Percentiles rank a stretch among this genome's conserved stretches.
phyloP scores from a whole-genome alignment of 2,329 filamentous ascomycete genomes.

The Sclerotinia borealis region DNA sequence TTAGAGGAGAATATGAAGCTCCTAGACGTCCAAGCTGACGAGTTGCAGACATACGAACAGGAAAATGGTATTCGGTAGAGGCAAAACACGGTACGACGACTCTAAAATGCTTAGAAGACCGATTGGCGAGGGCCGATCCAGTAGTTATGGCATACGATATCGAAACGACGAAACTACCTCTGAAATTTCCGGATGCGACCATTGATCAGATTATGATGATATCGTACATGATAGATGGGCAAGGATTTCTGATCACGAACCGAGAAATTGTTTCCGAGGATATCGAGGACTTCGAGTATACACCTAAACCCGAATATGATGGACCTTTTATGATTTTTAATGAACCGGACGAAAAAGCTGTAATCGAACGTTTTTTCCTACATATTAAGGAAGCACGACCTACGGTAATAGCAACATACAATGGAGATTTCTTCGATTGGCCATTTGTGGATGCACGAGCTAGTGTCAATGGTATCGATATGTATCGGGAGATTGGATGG shows the following conservation, averaged over 20 bases:
- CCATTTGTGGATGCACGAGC: conserved; percentile 93
- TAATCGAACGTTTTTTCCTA: conserved; percentile 88
- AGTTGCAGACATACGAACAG: conserved; percentile 78
- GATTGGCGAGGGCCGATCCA: conserved; percentile 84
- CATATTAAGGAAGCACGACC: conserved; percentile 93
- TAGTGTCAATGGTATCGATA: conserved; percentile 92
- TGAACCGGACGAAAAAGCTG: conserved; percentile 82
- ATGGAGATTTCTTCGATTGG: conserved; percentile 99
- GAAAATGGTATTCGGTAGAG: conserved; percentile 95
- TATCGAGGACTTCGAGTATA: conserved; percentile 97
- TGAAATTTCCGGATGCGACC: conserved; percentile 93
- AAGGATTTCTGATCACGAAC: conserved; percentile 96
- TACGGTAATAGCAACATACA: conserved; percentile 99
- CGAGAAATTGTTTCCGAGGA: conserved; percentile 96
- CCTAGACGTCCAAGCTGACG: conserved; percentile 17
- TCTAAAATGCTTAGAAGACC: conserved; percentile 79
- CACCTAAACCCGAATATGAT: conserved; percentile 90
- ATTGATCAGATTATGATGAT: conserved; percentile 99
- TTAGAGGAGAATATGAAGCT: conserved; percentile 35
- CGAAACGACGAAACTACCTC: conserved; percentile 88
- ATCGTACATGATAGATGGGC: conserved; percentile 99
- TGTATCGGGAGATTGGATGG: conserved; percentile 98
- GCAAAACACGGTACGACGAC: conserved; percentile 84
- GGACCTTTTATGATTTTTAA: conserved; percentile 98
- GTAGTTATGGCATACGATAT: conserved; percentile 99